Conservation (phyloP, 768 basidiomycete genomes). For the Boletellus ananiceps region DNA sequence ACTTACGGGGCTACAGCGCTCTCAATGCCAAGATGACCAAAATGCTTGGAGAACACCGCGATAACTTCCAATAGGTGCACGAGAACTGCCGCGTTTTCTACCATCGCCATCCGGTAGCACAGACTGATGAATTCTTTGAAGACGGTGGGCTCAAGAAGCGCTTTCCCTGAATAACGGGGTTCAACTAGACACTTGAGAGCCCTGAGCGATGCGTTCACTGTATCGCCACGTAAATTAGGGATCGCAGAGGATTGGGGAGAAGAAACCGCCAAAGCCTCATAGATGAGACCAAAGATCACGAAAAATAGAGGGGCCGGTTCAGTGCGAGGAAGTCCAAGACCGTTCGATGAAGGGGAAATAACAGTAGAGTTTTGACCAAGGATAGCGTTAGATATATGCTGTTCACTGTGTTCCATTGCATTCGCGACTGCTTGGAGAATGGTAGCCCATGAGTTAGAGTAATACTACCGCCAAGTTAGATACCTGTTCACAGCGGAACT, state of each 20-base stretch:
- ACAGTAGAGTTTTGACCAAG: constrained; percentile 49
- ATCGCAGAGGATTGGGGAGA: constrained; percentile 52
- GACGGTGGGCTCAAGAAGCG: constrained; percentile 72
- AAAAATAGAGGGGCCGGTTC: constrained; percentile 84
- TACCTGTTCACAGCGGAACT: background rate
- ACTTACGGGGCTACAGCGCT: constrained; percentile 19
- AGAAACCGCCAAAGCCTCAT: constrained; percentile 73
- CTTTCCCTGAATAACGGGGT: constrained; percentile 76
- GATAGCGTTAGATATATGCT: constrained; percentile 72
- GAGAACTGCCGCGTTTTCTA: constrained; percentile 71
- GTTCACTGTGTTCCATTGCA: constrained; percentile 66
- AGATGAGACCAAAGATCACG: constrained; percentile 89
- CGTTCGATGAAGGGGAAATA: constrained; percentile 18
- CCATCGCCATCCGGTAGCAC: constrained; percentile 87
- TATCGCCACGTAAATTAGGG: constrained; percentile 38
- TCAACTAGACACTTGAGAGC: constrained; percentile 77
- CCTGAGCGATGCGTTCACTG: constrained; percentile 61
- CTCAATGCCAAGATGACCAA: constrained; percentile 27
- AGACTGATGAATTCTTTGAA: constrained; percentile 89
- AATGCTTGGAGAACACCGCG: constrained; percentile 46
- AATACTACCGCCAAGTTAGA: constrained; percentile 57
- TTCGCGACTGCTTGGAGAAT: constrained; percentile 84
- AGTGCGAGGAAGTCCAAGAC: constrained; percentile 26
- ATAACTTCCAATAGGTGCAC: constrained; percentile 68
- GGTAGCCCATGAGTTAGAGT: constrained; percentile 72